Evolutionary conservation across 2,329 filamentous ascomycete genomes (phyloP).

Genomic region (Graphium sp.): DNA sequence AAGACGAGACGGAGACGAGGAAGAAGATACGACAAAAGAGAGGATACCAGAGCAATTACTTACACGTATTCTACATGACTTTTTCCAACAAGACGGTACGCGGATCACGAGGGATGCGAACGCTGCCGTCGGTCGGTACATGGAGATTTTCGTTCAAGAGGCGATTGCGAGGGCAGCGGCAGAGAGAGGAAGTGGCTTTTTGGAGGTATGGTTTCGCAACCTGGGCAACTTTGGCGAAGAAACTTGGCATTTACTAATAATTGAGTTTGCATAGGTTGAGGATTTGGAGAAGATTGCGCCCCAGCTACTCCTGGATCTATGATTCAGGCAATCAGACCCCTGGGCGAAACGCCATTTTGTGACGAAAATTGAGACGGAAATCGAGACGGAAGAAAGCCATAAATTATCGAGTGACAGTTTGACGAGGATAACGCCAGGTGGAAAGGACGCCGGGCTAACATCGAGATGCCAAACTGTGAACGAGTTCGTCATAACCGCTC

Average conservation of each 20-base stretch:
- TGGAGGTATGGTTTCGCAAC: slow-evolving; percentile 60
- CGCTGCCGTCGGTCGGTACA: slow-evolving; percentile 61
- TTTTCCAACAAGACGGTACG: slow-evolving; percentile 57
- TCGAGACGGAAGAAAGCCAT: too few relatives aligned
- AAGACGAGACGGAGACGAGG: slow-evolving; percentile 8
- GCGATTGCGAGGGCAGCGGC: slow-evolving; percentile 65
- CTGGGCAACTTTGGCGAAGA: neutral
- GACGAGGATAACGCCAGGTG: too few relatives aligned
- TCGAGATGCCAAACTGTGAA: too few relatives aligned
- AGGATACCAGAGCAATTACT: slow-evolving; percentile 65
- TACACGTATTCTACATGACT: slow-evolving; percentile 60
- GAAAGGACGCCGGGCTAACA: too few relatives aligned
- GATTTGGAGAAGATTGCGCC: slow-evolving; percentile 80
- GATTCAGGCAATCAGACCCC: too few relatives aligned
- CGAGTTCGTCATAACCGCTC: too few relatives aligned
- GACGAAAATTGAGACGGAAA: too few relatives aligned
- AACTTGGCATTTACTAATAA: too few relatives aligned
- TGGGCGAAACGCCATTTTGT: too few relatives aligned
- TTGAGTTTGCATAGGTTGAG: slow-evolving; percentile 58
- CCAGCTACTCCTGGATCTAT: slow-evolving; percentile 77
- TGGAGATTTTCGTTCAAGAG: slow-evolving; percentile 83
- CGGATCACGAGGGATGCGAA: slow-evolving; percentile 66
- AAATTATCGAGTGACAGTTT: too few relatives aligned
- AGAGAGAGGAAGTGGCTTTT: slow-evolving; percentile 51
- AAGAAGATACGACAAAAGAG: slow-evolving; percentile 20